These are phyloP conservation scores for Argentina anserina DNA, from an alignment of 306 rosid species.

Conservation along the genomic window DNA sequence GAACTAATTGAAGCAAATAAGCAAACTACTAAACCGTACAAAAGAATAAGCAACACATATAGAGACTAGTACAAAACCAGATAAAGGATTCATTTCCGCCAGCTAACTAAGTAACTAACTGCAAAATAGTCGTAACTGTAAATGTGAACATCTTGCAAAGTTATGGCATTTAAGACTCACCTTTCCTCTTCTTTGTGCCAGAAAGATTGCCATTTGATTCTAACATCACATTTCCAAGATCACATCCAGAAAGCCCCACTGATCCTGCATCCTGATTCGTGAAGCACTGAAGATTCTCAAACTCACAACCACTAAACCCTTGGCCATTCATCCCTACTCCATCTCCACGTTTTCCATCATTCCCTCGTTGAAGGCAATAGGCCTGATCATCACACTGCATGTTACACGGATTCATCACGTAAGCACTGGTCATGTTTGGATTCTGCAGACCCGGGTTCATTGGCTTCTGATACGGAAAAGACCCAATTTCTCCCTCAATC, in stretches of 20 bases:
- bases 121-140: not conserved
- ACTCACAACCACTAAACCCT: conserved; percentile 64
- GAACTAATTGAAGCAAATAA: not conserved
- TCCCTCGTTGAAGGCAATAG: conserved; percentile 59
- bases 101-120: not conserved
- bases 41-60: not conserved
- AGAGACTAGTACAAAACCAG: not conserved
- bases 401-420: conserved; percentile 79
- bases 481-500: conserved; percentile 94
- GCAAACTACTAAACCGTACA: not conserved
- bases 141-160: not conserved
- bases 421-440: conserved; percentile 42
- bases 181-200: conserved; percentile 58
- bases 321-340: conserved; percentile 38
- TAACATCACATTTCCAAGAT: conserved; percentile 41
- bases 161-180: conserved; percentile 22
- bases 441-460: conserved; percentile 33
- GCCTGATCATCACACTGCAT: conserved; percentile 77
- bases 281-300: conserved; percentile 74
- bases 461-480: conserved; percentile 81
- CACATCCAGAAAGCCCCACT: conserved; percentile 57
- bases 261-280: conserved; percentile 54
- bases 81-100: not conserved
- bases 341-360: conserved; percentile 56
- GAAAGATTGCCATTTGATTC: conserved; percentile 31